Conservation (phyloP, 2,329 filamentous ascomycete species). For the Pleoardoris graminearum region DNA sequence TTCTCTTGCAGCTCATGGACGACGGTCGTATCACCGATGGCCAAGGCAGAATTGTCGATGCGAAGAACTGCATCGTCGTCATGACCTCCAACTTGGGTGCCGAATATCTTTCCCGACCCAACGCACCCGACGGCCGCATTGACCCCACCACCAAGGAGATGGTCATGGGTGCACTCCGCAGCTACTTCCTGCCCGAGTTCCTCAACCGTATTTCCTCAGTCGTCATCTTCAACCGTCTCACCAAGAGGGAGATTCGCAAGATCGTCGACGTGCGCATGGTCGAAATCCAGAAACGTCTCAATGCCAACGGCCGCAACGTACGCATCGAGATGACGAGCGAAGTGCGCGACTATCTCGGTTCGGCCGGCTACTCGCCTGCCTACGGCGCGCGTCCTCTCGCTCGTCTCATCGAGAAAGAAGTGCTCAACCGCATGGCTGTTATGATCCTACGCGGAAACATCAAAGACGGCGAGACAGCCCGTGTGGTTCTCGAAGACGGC, state of each 20-base stretch:
- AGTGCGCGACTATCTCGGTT: slow-evolving; percentile 91
- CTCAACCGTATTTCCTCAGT: slow-evolving; percentile 95
- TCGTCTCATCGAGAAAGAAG: slow-evolving; percentile 93
- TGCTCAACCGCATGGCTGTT: slow-evolving; percentile 89
- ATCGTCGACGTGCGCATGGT: slow-evolving; percentile 88
- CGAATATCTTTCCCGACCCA: slow-evolving; percentile 83
- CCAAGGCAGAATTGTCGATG: slow-evolving; percentile 91
- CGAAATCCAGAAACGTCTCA: slow-evolving; percentile 92
- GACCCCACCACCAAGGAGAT: slow-evolving; percentile 83
- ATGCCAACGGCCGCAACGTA: slow-evolving; percentile 82
- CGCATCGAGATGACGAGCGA: slow-evolving; percentile 78
- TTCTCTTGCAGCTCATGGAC: slow-evolving; percentile 98
- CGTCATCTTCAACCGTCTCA: slow-evolving; percentile 98
- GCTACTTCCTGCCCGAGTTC: slow-evolving; percentile 98
- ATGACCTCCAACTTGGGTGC: slow-evolving; percentile 98
- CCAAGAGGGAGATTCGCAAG: slow-evolving; percentile 83
- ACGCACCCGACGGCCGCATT: slow-evolving; percentile 78
- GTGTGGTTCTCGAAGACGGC: slow-evolving; percentile 76
- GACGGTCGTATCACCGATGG: slow-evolving; percentile 98
- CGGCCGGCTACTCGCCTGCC: slow-evolving; percentile 88
- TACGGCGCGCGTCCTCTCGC: slow-evolving; percentile 90
- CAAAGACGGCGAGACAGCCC: slow-evolving; percentile 80
- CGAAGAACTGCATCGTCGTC: slow-evolving; percentile 97
- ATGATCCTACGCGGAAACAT: slow-evolving; percentile 85
- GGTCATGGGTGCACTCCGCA: slow-evolving; percentile 86